phyloP scores from a whole-genome alignment of 2,329 filamentous ascomycete species.

The Fusarium verrucosum region DNA sequence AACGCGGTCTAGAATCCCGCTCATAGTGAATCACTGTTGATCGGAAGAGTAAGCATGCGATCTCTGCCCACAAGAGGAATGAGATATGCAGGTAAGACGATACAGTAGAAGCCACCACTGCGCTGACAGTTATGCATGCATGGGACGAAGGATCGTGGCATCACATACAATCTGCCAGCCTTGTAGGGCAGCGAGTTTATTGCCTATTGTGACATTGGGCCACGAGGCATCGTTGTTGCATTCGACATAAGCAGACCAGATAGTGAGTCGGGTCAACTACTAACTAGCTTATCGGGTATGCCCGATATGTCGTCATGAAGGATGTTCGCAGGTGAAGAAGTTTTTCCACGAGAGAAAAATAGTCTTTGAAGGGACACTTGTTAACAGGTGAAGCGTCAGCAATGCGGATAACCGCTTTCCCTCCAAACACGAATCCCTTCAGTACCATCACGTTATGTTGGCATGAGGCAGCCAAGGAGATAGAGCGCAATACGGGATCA shows the following conservation, averaged over 20 bases:
- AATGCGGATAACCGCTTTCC: constrained; percentile 3
- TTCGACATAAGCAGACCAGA: constrained; percentile 12
- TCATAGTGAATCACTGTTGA: not conserved
- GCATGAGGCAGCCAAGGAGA: constrained; percentile 27
- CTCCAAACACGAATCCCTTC: constrained; percentile 5
- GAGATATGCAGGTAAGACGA: constrained; percentile 18
- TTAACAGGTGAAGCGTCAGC: constrained; percentile 13
- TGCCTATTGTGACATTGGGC: constrained; percentile 7
- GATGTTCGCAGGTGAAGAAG: constrained; percentile 1
- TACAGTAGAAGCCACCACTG: not conserved
- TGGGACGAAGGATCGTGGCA: constrained; percentile 13
- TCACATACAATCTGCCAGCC: constrained; percentile 11
- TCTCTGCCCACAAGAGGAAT: constrained; percentile 1
- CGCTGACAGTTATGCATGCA: constrained; percentile 18
- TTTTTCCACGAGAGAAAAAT: not conserved
- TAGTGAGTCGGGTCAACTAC: constrained; percentile 2
- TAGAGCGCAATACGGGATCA: constrained; percentile 1
- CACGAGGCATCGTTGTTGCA: constrained; percentile 9
- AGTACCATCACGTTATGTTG: not conserved
- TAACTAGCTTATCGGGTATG: constrained; percentile 14
- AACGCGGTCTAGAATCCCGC: constrained; percentile 17
- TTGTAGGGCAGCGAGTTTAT: constrained; percentile 20
- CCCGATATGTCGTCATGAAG: constrained; percentile 24
- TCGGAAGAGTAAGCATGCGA: constrained; percentile 1
- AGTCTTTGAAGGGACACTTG: constrained; percentile 5